Conservation (phyloP, 768 basidiomycete species). For the Hypsizygus marmoreus region DNA sequence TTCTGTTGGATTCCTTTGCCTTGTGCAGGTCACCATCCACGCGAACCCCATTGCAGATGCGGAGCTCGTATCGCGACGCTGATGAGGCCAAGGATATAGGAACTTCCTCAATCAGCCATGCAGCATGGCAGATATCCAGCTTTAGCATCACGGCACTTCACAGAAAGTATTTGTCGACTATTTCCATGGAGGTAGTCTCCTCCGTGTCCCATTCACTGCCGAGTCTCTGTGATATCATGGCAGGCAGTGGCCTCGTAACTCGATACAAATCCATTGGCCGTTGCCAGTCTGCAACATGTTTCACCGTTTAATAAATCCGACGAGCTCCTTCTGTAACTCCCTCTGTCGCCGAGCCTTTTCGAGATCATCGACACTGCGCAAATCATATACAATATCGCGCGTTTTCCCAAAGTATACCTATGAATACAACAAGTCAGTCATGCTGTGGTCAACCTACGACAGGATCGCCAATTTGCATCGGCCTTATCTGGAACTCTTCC, state of each 20-base stretch:
- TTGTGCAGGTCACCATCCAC: conserved; percentile 77
- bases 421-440: conserved; percentile 4
- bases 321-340: conserved; percentile 89
- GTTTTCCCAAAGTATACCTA: conserved; percentile 97
- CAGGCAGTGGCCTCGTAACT: neutral
- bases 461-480: neutral
- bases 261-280: neutral
- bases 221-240: neutral
- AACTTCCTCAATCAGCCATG: neutral
- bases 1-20: conserved; percentile 4
- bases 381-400: conserved; percentile 89
- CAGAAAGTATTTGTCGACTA: too few relatives aligned
- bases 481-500: too few relatives aligned
- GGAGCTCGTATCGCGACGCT: conserved; percentile 39
- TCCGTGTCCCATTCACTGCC: neutral
- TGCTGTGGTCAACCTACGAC: neutral
- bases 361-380: conserved; percentile 84
- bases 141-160: too few relatives aligned
- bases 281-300: neutral
- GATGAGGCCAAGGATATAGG: conserved; percentile 1
- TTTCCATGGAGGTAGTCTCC: too few relatives aligned
- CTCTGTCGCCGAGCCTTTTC: conserved; percentile 79
- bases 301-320: conserved; percentile 79
- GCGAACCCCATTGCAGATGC: conserved; percentile 95
- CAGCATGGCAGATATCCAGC: neutral